Percentiles rank a stretch among this genome's conserved stretches.
Conservation (phyloP, 1,284 basidiomycete genomes). For the Meripilus lineatus region DNA sequence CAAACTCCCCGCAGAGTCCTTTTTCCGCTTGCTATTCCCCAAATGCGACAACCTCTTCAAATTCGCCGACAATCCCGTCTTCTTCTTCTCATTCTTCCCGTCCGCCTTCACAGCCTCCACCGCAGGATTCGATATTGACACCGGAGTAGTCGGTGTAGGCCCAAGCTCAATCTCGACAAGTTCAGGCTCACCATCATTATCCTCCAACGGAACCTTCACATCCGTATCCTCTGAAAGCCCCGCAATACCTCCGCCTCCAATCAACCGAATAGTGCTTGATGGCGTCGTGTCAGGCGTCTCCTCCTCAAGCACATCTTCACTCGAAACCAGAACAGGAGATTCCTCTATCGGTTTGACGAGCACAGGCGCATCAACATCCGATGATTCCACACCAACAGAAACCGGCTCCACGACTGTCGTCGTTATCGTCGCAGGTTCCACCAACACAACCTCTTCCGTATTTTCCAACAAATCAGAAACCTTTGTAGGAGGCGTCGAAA, state of each 20-base stretch:
- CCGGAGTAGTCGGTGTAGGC: too few species aligned
- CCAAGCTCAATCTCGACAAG: not conserved
- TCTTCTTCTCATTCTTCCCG: constrained; percentile 46
- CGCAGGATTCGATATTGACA: constrained; percentile 1
- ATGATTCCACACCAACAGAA: constrained; percentile 6
- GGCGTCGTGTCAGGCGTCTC: not conserved
- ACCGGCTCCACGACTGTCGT: too few species aligned
- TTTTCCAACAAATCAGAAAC: constrained; percentile 10
- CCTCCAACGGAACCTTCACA: constrained; percentile 14
- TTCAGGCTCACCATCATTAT: constrained; percentile 2
- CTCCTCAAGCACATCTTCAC: constrained; percentile 8
- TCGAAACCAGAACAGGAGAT: constrained; percentile 14
- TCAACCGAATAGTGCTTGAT: constrained; percentile 5
- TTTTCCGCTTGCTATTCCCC: constrained; percentile 42
- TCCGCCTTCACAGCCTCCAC: not conserved
- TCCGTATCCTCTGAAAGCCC: constrained; percentile 4
- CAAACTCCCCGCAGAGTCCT: constrained; percentile 43
- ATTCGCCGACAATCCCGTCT: constrained; percentile 41
- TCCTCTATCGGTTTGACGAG: constrained; percentile 6
- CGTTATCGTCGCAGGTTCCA: too few species aligned
- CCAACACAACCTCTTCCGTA: constrained; percentile 6
- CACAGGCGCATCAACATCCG: not conserved
- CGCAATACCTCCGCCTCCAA: constrained; percentile 3
- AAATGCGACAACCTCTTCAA: constrained; percentile 52
- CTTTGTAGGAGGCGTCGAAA: constrained; percentile 11